A percentile compares a stretch with the other conserved stretches of the same genome.
Conservation (phyloP, 2,329 filamentous ascomycete species). For the Cladophialophora yegresii region DNA sequence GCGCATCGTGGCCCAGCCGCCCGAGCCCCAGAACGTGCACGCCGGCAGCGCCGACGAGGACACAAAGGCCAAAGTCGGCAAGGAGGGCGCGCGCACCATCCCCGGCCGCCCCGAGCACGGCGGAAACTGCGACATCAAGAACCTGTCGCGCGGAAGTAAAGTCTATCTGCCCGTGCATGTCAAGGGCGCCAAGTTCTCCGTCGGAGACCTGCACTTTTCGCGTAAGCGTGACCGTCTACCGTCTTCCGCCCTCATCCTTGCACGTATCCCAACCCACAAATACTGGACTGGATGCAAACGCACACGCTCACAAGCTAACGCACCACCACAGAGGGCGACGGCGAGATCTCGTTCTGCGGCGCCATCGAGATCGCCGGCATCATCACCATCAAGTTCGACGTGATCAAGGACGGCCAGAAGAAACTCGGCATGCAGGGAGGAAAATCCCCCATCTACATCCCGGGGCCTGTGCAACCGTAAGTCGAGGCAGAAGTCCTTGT, state of each 20-base stretch:
- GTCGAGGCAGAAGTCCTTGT: background rate
- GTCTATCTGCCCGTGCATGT: conserved; percentile 89
- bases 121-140: conserved; percentile 91
- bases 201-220: conserved; percentile 84
- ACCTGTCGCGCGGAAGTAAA: conserved; percentile 74
- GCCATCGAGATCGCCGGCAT: conserved; percentile 93
- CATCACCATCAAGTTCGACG: conserved; percentile 86
- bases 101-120: conserved; percentile 83
- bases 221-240: conserved; percentile 46
- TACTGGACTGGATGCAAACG: background rate
- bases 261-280: background rate
- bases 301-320: background rate
- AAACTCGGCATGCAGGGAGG: conserved; percentile 63
- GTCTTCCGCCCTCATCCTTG: background rate
- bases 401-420: conserved; percentile 77
- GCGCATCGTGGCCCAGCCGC: conserved; percentile 75
- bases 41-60: conserved; percentile 64
- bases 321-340: conserved; percentile 68
- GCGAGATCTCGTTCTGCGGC: conserved; percentile 84
- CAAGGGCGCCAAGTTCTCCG: conserved; percentile 79
- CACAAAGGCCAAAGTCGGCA: conserved; percentile 67
- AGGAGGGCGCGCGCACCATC: conserved; percentile 80
- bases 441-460: conserved; percentile 81
- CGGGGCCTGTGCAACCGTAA: conserved; percentile 77
- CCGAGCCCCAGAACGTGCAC: conserved; percentile 70